These are phyloP conservation scores for Lepraria neglecta DNA, from an alignment of 495 filamentous ascomycete species.

Conservation along the genomic window DNA sequence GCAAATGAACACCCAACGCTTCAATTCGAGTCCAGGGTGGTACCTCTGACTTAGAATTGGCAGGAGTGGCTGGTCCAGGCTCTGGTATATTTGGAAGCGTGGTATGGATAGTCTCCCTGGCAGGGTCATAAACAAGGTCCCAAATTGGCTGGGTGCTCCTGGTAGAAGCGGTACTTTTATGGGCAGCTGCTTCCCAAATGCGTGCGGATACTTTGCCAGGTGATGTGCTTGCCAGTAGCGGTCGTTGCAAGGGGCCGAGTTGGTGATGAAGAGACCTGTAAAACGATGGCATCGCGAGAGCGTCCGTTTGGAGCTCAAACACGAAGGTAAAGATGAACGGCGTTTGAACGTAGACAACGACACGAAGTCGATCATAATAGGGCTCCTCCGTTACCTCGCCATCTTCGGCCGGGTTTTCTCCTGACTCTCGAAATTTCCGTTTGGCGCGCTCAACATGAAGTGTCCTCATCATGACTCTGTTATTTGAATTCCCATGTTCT, in stretches of 20 bases:
- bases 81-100: slow-evolving; percentile 88
- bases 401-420: neutral
- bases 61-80: slow-evolving; percentile 34
- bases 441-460: slow-evolving; percentile 39
- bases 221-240: slow-evolving; percentile 61
- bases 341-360: slow-evolving; percentile 67
- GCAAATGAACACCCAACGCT: slow-evolving; percentile 82
- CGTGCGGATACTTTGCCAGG: slow-evolving; percentile 45
- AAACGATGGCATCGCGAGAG: slow-evolving; percentile 59
- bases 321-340: slow-evolving; percentile 92
- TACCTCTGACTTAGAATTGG: slow-evolving; percentile 25
- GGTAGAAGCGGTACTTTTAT: slow-evolving; percentile 28
- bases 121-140: slow-evolving; percentile 81
- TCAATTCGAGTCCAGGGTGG: slow-evolving; percentile 69
- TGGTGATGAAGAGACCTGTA: slow-evolving; percentile 80
- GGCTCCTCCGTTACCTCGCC: neutral
- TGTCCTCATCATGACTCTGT: slow-evolving; percentile 45
- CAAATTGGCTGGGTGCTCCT: slow-evolving; percentile 53
- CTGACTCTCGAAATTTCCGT: slow-evolving; percentile 17
- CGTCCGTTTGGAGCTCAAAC: slow-evolving; percentile 63
- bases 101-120: slow-evolving; percentile 66
- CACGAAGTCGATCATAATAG: slow-evolving; percentile 50
- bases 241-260: slow-evolving; percentile 67
- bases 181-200: slow-evolving; percentile 34
- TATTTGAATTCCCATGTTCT: slow-evolving; percentile 34